phyloP scores from a whole-genome alignment of 768 basidiomycete species.

The Mycena epipterygia region DNA sequence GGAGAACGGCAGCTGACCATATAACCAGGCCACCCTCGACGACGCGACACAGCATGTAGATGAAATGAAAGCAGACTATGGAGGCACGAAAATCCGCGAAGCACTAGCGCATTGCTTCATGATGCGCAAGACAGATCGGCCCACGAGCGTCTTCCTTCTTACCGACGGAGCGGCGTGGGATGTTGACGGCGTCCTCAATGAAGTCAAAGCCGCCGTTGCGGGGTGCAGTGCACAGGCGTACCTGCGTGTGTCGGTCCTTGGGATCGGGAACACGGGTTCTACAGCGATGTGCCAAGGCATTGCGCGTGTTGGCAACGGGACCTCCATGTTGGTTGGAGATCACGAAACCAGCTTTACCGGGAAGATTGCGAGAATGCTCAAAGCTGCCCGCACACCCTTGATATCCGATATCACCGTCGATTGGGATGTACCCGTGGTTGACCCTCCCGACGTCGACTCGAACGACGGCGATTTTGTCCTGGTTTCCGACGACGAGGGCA shows the following conservation, averaged over 20 bases:
- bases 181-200: conserved; percentile 20
- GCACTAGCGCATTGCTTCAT: conserved; percentile 51
- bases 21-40: conserved; percentile 40
- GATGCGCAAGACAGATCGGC: conserved; percentile 43
- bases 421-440: conserved; percentile 43
- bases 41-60: conserved; percentile 44
- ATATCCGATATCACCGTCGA: conserved; percentile 53
- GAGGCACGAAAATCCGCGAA: conserved; percentile 54
- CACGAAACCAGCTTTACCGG: conserved; percentile 50
- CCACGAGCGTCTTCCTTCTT: conserved; percentile 59
- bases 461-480: conserved; percentile 29
- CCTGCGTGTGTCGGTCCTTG: conserved; percentile 61
- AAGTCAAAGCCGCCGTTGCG: conserved; percentile 39
- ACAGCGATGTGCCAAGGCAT: conserved; percentile 57
- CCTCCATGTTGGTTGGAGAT: conserved; percentile 51
- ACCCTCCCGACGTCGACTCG: background rate
- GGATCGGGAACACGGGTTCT: conserved; percentile 57
- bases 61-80: conserved; percentile 51
- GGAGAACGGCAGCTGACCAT: conserved; percentile 40
- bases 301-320: conserved; percentile 57
- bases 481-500: background rate
- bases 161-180: conserved; percentile 57
- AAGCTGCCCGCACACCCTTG: conserved; percentile 52
- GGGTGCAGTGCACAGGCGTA: conserved; percentile 37
- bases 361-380: conserved; percentile 57